phyloP scores from a whole-genome alignment of 2,329 filamentous ascomycete genomes.

The Aspergillus ruber region DNA sequence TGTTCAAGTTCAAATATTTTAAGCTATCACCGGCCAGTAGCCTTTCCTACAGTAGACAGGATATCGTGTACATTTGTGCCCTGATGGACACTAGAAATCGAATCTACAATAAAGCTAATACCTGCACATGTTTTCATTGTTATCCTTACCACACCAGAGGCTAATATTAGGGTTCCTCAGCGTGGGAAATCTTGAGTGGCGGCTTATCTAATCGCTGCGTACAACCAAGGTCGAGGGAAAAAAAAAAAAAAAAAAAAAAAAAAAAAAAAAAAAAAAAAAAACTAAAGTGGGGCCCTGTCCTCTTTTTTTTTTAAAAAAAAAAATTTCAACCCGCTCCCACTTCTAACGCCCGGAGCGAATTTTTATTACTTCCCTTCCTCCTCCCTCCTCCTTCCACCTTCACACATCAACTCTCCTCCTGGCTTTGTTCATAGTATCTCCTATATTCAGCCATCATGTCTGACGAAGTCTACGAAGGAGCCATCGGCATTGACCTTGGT shows the following conservation, averaged over 20 bases:
- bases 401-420: slow-evolving; percentile 5
- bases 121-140: too few species aligned
- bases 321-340: slow-evolving; percentile 17
- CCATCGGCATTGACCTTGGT: slow-evolving; percentile 99
- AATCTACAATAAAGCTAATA: too few species aligned
- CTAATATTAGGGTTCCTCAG: too few species aligned
- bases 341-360: slow-evolving; percentile 13
- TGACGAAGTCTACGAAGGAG: slow-evolving; percentile 98
- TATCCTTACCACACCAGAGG: too few species aligned
- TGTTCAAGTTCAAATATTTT: too few species aligned
- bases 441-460: slow-evolving; percentile 56
- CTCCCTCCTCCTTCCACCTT: slow-evolving; percentile 5
- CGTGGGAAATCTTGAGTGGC: neutral
- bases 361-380: slow-evolving; percentile 11
- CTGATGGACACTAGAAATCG: too few species aligned
- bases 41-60: too few species aligned
- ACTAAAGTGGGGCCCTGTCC: slow-evolving; percentile 11
- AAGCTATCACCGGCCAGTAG: too few species aligned
- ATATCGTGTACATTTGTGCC: too few species aligned
- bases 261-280: slow-evolving; percentile 7
- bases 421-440: slow-evolving; percentile 17
- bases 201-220: slow-evolving; percentile 11
- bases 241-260: slow-evolving; percentile 9
- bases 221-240: slow-evolving; percentile 8
- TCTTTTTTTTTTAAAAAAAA: slow-evolving; percentile 15